Conservation (phyloP, 2,329 filamentous ascomycete genomes). For the Fusarium sp. region DNA sequence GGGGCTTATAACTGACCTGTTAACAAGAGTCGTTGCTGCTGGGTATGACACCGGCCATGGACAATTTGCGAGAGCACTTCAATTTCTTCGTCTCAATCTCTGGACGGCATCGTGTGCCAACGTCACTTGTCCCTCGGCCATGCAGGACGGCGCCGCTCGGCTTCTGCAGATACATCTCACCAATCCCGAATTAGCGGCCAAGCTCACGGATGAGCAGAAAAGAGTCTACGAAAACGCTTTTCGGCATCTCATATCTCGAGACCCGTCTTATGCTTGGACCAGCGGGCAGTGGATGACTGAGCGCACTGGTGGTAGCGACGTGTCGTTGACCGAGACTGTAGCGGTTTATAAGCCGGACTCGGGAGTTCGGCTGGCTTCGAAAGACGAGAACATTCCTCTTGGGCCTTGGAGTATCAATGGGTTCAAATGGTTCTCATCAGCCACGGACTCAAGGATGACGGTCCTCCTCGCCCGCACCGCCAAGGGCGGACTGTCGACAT, state of each 20-base stretch:
- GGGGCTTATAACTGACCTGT: constrained; percentile 2
- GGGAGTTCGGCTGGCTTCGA: constrained; percentile 27
- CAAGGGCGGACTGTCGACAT: constrained; percentile 55
- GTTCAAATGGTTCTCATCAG: constrained; percentile 73
- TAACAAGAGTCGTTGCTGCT: constrained; percentile 66
- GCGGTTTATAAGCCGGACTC: constrained; percentile 55
- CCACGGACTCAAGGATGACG: constrained; percentile 63
- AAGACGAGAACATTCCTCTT: constrained; percentile 53
- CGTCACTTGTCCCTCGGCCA: constrained; percentile 76
- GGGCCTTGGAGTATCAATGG: constrained; percentile 75
- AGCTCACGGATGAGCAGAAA: constrained; percentile 51
- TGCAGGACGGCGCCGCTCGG: constrained; percentile 75
- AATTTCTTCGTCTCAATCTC: constrained; percentile 72
- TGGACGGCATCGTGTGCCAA: constrained; percentile 73
- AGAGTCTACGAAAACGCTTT: constrained; percentile 68
- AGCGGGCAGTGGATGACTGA: constrained; percentile 87
- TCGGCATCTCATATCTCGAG: constrained; percentile 67
- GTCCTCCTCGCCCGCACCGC: constrained; percentile 74
- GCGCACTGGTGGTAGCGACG: constrained; percentile 77
- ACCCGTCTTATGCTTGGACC: constrained; percentile 72
- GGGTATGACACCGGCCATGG: constrained; percentile 71
- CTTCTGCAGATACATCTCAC: constrained; percentile 64
- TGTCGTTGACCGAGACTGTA: constrained; percentile 77
- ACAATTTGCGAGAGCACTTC: constrained; percentile 69
- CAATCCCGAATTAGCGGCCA: constrained; percentile 45